phyloP scores from a whole-genome alignment of 2,329 filamentous ascomycete species.

The Sporothrix pseudoabietina region DNA sequence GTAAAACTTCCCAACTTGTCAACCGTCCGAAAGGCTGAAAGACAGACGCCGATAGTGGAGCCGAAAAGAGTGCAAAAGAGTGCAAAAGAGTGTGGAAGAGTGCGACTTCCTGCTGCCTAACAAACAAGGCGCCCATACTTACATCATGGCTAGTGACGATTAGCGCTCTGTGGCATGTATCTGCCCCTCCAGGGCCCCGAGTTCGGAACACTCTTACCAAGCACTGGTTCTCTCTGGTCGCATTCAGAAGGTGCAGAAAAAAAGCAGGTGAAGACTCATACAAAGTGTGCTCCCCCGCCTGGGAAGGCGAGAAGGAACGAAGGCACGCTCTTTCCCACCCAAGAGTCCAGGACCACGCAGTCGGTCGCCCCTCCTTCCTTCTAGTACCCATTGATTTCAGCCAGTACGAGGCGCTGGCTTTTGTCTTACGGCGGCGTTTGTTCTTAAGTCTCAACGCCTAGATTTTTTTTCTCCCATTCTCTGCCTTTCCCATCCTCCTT shows the following conservation, averaged over 20 bases:
- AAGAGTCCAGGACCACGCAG: background rate
- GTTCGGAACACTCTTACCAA: constrained; percentile 31
- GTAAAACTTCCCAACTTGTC: background rate
- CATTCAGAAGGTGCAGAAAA: background rate
- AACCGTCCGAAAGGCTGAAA: background rate
- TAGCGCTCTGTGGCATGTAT: background rate
- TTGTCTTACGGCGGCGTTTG: constrained; percentile 22
- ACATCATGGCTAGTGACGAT: background rate
- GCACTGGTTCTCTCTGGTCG: background rate
- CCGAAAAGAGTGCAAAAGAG: background rate
- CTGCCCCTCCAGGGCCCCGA: constrained; percentile 29
- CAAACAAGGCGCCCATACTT: constrained; percentile 18
- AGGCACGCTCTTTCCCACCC: background rate
- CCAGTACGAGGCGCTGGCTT: constrained; percentile 28
- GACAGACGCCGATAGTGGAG: constrained; percentile 4
- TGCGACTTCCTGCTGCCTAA: background rate
- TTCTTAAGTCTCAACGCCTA: background rate
- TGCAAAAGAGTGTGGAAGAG: background rate
- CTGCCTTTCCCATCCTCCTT: background rate
- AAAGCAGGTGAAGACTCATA: background rate
- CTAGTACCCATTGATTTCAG: constrained; percentile 12
- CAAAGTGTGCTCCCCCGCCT: background rate
- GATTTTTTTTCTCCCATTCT: background rate
- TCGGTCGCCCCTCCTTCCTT: constrained; percentile 10
- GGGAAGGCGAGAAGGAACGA: background rate